These are phyloP conservation scores for Chlorophyllum brunneum DNA, from an alignment of 768 basidiomycete species.

Conservation along the genomic window DNA sequence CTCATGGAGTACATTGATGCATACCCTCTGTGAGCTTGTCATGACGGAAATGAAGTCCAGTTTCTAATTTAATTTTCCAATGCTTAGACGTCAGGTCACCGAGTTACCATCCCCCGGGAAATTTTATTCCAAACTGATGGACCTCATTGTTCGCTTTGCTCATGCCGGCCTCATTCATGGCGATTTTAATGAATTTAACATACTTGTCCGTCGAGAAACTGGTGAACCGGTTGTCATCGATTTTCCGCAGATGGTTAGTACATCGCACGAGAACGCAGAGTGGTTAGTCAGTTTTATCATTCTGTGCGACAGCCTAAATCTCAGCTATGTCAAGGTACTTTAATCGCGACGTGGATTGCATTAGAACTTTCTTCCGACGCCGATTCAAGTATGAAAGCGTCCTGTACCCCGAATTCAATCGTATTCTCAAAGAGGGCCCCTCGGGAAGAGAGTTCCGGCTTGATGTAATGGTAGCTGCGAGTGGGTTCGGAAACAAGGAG, in stretches of 20 bases:
- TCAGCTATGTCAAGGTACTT: slow-evolving; percentile 74
- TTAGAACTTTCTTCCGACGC: slow-evolving; percentile 86
- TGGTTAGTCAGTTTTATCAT: slow-evolving; percentile 50
- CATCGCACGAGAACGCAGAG: slow-evolving; percentile 94
- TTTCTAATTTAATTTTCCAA: slow-evolving; percentile 11
- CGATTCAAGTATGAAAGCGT: slow-evolving; percentile 91
- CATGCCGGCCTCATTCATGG: slow-evolving; percentile 96
- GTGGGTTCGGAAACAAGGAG: slow-evolving; percentile 86
- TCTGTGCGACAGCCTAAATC: slow-evolving; percentile 13
- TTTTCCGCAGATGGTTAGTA: slow-evolving; percentile 99
- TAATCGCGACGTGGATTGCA: slow-evolving; percentile 97
- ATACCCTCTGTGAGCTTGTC: slow-evolving; percentile 75
- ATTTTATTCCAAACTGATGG: slow-evolving; percentile 91
- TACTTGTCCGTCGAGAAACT: slow-evolving; percentile 76
- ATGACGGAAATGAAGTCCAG: background rate
- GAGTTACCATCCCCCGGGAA: slow-evolving; percentile 83
- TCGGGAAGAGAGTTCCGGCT: slow-evolving; percentile 61
- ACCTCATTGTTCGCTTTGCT: slow-evolving; percentile 92
- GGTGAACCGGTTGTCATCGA: slow-evolving; percentile 90
- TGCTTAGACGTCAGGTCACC: slow-evolving; percentile 76
- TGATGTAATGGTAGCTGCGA: slow-evolving; percentile 91
- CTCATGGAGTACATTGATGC: slow-evolving; percentile 96
- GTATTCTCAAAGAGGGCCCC: slow-evolving; percentile 44
- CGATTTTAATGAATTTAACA: slow-evolving; percentile 99
- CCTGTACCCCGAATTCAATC: slow-evolving; percentile 83